Percentiles rank a stretch among this genome's conserved stretches.
Conservation (phyloP, 495 filamentous ascomycete species). For the Xylaria venustula region DNA sequence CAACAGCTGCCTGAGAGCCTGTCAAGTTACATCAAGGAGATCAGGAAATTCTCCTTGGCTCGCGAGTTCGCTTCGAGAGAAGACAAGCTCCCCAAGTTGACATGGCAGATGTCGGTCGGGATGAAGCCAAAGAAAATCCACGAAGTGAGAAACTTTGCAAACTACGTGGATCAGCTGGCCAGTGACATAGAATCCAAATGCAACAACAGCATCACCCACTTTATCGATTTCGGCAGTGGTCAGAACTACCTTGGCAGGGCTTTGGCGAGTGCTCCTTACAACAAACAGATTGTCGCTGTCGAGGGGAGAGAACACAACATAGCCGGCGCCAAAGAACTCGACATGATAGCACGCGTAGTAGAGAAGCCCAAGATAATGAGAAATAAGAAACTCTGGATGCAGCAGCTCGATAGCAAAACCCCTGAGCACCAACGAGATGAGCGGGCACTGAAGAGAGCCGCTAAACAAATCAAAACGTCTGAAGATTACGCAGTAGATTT, state of each 20-base stretch:
- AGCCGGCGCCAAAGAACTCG: slow-evolving; percentile 76
- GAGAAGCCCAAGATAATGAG: slow-evolving; percentile 64
- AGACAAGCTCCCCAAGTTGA: slow-evolving; percentile 50
- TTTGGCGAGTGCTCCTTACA: slow-evolving; percentile 79
- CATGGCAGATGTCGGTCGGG: slow-evolving; percentile 72
- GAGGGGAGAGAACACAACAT: slow-evolving; percentile 87
- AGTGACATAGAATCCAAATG: slow-evolving; percentile 42
- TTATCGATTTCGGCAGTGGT: slow-evolving; percentile 93
- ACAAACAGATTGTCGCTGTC: slow-evolving; percentile 83
- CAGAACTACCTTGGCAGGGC: slow-evolving; percentile 94
- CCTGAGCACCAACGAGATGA: slow-evolving; percentile 39
- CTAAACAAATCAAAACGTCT: slow-evolving; percentile 32
- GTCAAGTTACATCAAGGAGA: slow-evolving; percentile 68
- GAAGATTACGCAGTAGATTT: slow-evolving; percentile 42
- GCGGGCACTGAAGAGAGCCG: slow-evolving; percentile 37
- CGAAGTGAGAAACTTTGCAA: slow-evolving; percentile 70
- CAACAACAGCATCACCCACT: slow-evolving; percentile 67
- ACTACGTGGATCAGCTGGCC: slow-evolving; percentile 55
- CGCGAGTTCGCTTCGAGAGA: slow-evolving; percentile 54
- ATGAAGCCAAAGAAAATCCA: slow-evolving; percentile 98
- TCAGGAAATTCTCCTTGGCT: slow-evolving; percentile 66
- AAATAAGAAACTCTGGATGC: slow-evolving; percentile 72
- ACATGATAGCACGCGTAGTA: slow-evolving; percentile 69
- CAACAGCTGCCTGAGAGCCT: slow-evolving; percentile 67
- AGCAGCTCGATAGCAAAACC: slow-evolving; percentile 38